Evolutionary conservation across 2,329 filamentous ascomycete genomes (phyloP).

Genomic region (Tolypocladium guangdongense): DNA sequence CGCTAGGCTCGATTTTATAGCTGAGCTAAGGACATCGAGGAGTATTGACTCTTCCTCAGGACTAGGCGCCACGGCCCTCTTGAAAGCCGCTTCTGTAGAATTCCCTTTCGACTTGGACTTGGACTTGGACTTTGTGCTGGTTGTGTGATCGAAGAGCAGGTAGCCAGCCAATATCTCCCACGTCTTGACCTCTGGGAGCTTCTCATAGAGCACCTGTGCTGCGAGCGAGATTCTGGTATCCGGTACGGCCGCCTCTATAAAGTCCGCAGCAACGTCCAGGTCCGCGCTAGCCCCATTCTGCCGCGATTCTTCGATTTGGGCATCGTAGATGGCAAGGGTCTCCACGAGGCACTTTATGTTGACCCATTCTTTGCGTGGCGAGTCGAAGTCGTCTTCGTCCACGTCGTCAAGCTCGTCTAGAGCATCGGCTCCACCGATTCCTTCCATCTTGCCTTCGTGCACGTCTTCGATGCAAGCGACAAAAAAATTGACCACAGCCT

Average conservation of each 20-base stretch:
- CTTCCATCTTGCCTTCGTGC: slow-evolving; percentile 69
- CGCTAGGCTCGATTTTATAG: slow-evolving; percentile 63
- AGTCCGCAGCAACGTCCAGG: slow-evolving; percentile 38
- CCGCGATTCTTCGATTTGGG: slow-evolving; percentile 50
- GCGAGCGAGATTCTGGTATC: slow-evolving; percentile 82
- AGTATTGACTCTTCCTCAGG: slow-evolving; percentile 74
- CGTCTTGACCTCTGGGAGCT: slow-evolving; percentile 66
- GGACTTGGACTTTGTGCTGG: slow-evolving; percentile 40
- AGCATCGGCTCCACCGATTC: slow-evolving; percentile 68
- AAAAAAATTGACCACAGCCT: slow-evolving; percentile 85
- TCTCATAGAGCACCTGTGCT: slow-evolving; percentile 74
- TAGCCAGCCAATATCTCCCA: slow-evolving; percentile 90
- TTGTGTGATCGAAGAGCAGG: slow-evolving; percentile 82
- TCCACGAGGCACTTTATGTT: slow-evolving; percentile 85
- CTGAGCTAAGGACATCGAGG: slow-evolving; percentile 74
- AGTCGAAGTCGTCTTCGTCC: slow-evolving; percentile 66
- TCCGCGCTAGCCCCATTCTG: slow-evolving; percentile 30
- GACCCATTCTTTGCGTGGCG: slow-evolving; percentile 74
- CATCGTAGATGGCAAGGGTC: slow-evolving; percentile 71
- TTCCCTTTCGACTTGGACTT: slow-evolving; percentile 35
- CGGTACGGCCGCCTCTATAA: slow-evolving; percentile 51
- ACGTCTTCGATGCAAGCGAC: slow-evolving; percentile 75
- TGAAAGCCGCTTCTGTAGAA: slow-evolving; percentile 49
- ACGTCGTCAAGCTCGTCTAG: slow-evolving; percentile 65
- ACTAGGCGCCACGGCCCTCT: slow-evolving; percentile 60